Evolutionary conservation across 1,139 yeast species (phyloP).

Genomic region (Yamadazyma mexicana): DNA sequence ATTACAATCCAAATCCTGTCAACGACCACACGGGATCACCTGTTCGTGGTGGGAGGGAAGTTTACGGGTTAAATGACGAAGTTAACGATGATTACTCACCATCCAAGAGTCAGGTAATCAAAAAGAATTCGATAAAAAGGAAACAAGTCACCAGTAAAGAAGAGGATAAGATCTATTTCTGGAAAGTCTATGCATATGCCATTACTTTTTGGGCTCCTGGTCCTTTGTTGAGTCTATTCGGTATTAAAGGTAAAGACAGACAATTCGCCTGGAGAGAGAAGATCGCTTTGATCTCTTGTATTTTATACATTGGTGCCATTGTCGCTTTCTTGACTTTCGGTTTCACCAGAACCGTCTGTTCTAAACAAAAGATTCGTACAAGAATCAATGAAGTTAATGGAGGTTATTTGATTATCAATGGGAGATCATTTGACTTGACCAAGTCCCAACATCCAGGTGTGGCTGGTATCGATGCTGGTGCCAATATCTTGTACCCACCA

Average conservation of each 20-base stretch:
- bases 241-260: constrained; percentile 75
- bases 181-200: constrained; percentile 79
- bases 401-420: constrained; percentile 76
- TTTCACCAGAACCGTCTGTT: constrained; percentile 82
- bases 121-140: constrained; percentile 10
- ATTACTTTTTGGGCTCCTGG: constrained; percentile 93
- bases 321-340: constrained; percentile 92
- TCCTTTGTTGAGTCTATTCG: constrained; percentile 67
- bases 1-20: too few relatives aligned
- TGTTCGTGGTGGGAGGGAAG: constrained; percentile 42
- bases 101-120: constrained; percentile 27
- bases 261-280: constrained; percentile 98
- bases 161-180: constrained; percentile 49
- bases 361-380: constrained; percentile 48
- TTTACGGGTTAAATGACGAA: constrained; percentile 65
- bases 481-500: constrained; percentile 81
- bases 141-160: constrained; percentile 10
- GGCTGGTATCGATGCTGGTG: constrained; percentile 66
- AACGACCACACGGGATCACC: too few relatives aligned
- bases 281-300: constrained; percentile 77
- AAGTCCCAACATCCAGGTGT: constrained; percentile 77
- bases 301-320: constrained; percentile 69
- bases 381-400: constrained; percentile 56
- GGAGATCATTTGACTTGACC: constrained; percentile 74
- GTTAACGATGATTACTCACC: constrained; percentile 32